These are phyloP conservation scores for Perkinsus chesapeaki DNA, from an alignment of 169 alveolate species.

Conservation along the genomic window DNA sequence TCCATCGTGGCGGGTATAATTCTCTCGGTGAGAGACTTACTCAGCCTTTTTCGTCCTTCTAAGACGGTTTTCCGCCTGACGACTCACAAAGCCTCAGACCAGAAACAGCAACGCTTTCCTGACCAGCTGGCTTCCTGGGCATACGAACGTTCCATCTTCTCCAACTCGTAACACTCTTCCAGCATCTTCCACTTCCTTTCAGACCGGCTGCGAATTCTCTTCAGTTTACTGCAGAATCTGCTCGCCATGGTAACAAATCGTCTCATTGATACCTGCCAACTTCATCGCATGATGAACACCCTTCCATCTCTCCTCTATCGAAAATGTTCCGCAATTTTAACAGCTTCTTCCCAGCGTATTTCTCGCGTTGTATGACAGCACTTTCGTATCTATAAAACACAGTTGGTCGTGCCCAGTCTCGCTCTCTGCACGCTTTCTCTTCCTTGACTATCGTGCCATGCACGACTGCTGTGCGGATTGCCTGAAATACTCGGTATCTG, in stretches of 20 bases:
- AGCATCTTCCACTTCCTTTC: not conserved
- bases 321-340: not conserved
- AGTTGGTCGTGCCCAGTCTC: not conserved
- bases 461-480: not conserved
- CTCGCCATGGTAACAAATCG: too few species aligned
- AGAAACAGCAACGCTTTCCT: not conserved
- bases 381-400: not conserved
- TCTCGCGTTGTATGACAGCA: not conserved
- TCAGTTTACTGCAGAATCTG: not conserved
- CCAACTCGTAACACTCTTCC: not conserved
- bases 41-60: not conserved
- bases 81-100: not conserved
- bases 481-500: not conserved
- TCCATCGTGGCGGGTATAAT: not conserved
- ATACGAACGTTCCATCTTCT: not conserved
- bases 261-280: not conserved
- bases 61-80: not conserved
- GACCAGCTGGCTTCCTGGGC: not conserved
- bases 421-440: not conserved
- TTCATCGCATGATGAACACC: not conserved
- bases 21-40: not conserved
- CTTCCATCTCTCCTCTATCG: not conserved
- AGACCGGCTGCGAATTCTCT: not conserved
- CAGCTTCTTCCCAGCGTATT: not conserved
- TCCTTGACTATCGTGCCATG: not conserved